These are phyloP conservation scores for Annulohypoxylon moriforme DNA, from an alignment of 495 filamentous ascomycete species.

Conservation along the genomic window DNA sequence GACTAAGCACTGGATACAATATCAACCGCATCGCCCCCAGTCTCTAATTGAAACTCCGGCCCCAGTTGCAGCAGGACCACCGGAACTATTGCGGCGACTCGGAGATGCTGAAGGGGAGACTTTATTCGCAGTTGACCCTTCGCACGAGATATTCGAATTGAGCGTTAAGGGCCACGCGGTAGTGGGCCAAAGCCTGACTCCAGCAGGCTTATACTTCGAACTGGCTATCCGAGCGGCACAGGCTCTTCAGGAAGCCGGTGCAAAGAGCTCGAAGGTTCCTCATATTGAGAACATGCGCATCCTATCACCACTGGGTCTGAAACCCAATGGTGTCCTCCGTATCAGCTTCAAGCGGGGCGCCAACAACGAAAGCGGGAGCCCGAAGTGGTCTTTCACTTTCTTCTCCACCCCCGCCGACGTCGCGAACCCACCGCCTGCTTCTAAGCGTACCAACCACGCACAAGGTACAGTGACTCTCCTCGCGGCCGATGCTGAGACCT, in stretches of 20 bases:
- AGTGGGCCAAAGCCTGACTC: slow-evolving; percentile 19
- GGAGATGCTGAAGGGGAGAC: slow-evolving; percentile 41
- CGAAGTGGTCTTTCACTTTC: slow-evolving; percentile 24
- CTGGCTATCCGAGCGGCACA: slow-evolving; percentile 30
- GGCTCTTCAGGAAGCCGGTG: neutral
- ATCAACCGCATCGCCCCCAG: slow-evolving; percentile 16
- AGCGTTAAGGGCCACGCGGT: slow-evolving; percentile 31
- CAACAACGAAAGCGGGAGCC: neutral
- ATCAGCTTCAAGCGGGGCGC: slow-evolving; percentile 17
- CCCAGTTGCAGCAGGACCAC: slow-evolving; percentile 14
- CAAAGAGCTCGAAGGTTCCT: slow-evolving; percentile 13
- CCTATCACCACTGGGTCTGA: slow-evolving; percentile 15
- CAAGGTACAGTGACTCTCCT: slow-evolving; percentile 21
- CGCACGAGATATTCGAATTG: slow-evolving; percentile 7
- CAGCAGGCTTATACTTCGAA: slow-evolving; percentile 30
- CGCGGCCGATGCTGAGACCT: slow-evolving; percentile 2
- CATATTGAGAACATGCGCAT: slow-evolving; percentile 26
- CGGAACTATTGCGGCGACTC: slow-evolving; percentile 3
- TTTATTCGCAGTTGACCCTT: slow-evolving; percentile 33
- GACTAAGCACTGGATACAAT: slow-evolving; percentile 47
- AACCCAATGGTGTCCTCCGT: slow-evolving; percentile 13
- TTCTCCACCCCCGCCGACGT: slow-evolving; percentile 12
- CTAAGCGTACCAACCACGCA: slow-evolving; percentile 22
- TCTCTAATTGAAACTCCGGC: slow-evolving; percentile 8
- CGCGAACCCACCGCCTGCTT: neutral